These are phyloP conservation scores for Cladosporium sp. DNA, from an alignment of 2,329 filamentous ascomycete species.

Conservation along the genomic window DNA sequence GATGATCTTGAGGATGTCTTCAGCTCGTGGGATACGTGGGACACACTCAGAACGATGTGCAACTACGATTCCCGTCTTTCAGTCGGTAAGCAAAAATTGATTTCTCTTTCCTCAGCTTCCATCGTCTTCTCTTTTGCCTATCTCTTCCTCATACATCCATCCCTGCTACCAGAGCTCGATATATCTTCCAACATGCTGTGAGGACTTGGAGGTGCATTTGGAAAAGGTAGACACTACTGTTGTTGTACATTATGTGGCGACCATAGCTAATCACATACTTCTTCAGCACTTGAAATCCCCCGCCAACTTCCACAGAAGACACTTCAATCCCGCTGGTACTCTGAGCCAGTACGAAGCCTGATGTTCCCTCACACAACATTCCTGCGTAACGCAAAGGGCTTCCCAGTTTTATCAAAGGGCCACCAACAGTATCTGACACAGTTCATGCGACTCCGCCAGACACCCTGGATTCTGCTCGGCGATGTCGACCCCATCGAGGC, in stretches of 20 bases:
- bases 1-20: slow-evolving; percentile 62
- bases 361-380: slow-evolving; percentile 56
- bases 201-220: not conserved
- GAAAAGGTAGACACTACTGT: not conserved
- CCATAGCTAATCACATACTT: not conserved
- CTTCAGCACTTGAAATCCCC: slow-evolving; percentile 57
- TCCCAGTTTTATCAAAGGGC: slow-evolving; percentile 58
- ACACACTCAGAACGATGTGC: slow-evolving; percentile 80
- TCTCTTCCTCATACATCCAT: not conserved
- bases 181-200: not conserved
- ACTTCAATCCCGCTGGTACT: slow-evolving; percentile 63
- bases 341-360: slow-evolving; percentile 61
- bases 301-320: slow-evolving; percentile 57
- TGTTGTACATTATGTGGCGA: not conserved
- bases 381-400: slow-evolving; percentile 59
- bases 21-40: slow-evolving; percentile 90
- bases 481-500: slow-evolving; percentile 54
- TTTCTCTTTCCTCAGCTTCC: not conserved
- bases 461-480: slow-evolving; percentile 62
- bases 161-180: not conserved
- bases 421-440: slow-evolving; percentile 59
- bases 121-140: slow-evolving; percentile 5
- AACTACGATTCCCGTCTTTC: slow-evolving; percentile 79
- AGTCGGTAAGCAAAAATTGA: slow-evolving; percentile 64
- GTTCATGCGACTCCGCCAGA: slow-evolving; percentile 57